phyloP scores from a whole-genome alignment of 2,329 filamentous ascomycete species.

The Diplodia scrobiculata region DNA sequence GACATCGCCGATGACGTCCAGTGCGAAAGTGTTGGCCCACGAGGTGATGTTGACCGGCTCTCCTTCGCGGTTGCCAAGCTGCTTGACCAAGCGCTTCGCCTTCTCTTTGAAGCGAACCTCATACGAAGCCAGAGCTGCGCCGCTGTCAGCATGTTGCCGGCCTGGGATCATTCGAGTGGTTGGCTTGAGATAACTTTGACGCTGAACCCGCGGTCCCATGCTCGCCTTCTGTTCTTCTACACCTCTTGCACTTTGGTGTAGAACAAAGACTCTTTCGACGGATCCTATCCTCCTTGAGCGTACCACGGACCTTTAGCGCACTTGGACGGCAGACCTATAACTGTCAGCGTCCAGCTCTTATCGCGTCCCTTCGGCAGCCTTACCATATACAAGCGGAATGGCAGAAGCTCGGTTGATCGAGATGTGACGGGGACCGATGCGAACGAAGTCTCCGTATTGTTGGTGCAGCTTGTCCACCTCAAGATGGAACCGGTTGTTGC shows the following conservation, averaged over 20 bases:
- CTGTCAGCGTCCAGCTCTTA: slow-evolving; percentile 38
- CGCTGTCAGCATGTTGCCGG: background rate
- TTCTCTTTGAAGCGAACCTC: slow-evolving; percentile 42
- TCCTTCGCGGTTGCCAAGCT: slow-evolving; percentile 34
- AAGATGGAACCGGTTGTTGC: slow-evolving; percentile 13
- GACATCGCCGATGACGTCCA: slow-evolving; percentile 55
- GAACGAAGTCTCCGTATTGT: slow-evolving; percentile 28
- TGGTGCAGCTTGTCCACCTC: slow-evolving; percentile 26
- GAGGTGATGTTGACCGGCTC: slow-evolving; percentile 37
- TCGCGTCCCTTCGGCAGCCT: slow-evolving; percentile 32
- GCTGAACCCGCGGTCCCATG: slow-evolving; percentile 43
- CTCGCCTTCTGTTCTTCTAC: slow-evolving; percentile 38
- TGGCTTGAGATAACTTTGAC: slow-evolving; percentile 30
- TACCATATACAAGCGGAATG: slow-evolving; percentile 30
- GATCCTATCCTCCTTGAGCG: slow-evolving; percentile 24
- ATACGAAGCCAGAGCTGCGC: slow-evolving; percentile 36
- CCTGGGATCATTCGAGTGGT: background rate
- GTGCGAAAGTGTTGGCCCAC: slow-evolving; percentile 48
- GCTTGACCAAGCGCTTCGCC: slow-evolving; percentile 35
- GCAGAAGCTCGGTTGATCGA: slow-evolving; percentile 36
- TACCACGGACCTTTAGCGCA: slow-evolving; percentile 34
- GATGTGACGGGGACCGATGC: slow-evolving; percentile 34
- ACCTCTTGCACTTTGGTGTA: slow-evolving; percentile 38
- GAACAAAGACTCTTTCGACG: slow-evolving; percentile 36
- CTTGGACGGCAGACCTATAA: slow-evolving; percentile 45